Percentiles rank a stretch among this genome's conserved stretches.
phyloP scores from a whole-genome alignment of 768 basidiomycete genomes.

The Filobasidium wieringae region DNA sequence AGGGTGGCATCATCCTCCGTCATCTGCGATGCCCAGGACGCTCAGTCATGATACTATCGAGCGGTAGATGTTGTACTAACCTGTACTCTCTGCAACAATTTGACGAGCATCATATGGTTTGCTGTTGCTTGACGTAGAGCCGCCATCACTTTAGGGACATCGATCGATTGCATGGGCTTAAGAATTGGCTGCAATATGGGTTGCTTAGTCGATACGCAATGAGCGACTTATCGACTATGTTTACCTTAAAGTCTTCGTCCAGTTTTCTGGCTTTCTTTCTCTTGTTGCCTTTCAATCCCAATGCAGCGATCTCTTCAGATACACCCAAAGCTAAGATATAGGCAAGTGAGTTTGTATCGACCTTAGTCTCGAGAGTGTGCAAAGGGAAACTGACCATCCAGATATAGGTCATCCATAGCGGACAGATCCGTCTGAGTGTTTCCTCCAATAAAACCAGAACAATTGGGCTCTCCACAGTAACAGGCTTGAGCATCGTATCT shows the following conservation, averaged over 20 bases:
- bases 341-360: not conserved
- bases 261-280: constrained; percentile 86
- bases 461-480: constrained; percentile 89
- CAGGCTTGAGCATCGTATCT: constrained; percentile 91
- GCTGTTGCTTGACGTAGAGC: constrained; percentile 72
- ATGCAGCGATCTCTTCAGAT: constrained; percentile 70
- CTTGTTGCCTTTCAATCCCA: constrained; percentile 72
- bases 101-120: constrained; percentile 66
- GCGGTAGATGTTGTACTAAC: constrained; percentile 39
- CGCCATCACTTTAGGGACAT: constrained; percentile 82
- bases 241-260: constrained; percentile 83
- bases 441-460: constrained; percentile 90
- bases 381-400: constrained; percentile 57
- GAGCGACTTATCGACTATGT: constrained; percentile 11
- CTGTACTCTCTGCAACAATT: constrained; percentile 73
- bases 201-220: not conserved
- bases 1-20: constrained; percentile 69
- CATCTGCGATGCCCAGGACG: constrained; percentile 47
- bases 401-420: constrained; percentile 84
- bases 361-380: not conserved
- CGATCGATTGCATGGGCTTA: constrained; percentile 60
- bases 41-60: not conserved
- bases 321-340: constrained; percentile 67
- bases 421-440: constrained; percentile 96
- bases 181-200: constrained; percentile 52